Evolutionary conservation across 495 filamentous ascomycete genomes (phyloP).

Genomic region (Glutinoglossum americanum): DNA sequence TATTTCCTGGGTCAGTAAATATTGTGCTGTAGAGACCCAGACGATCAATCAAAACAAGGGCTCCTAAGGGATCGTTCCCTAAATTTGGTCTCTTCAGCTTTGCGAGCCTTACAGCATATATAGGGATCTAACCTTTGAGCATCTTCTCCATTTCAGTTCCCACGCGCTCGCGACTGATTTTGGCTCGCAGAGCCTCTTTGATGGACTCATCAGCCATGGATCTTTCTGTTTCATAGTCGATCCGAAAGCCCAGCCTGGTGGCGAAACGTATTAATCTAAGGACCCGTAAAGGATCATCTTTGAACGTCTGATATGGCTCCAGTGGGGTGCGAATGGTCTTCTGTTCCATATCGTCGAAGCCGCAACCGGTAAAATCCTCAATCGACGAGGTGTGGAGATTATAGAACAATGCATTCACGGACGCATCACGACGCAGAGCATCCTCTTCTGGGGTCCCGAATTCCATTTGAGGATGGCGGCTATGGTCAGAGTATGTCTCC

Average conservation of each 20-base stretch:
- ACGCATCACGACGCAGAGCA: conserved; percentile 75
- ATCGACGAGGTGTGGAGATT: conserved; percentile 58
- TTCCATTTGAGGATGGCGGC: conserved; percentile 77
- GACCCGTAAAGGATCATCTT: conserved; percentile 83
- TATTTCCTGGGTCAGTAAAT: conserved; percentile 42
- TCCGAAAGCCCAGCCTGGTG: conserved; percentile 56
- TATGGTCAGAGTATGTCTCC: conserved; percentile 70
- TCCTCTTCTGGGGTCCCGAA: conserved; percentile 86
- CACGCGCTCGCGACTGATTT: conserved; percentile 82
- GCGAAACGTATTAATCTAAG: conserved; percentile 79
- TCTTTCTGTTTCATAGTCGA: conserved; percentile 32
- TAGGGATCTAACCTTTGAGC: conserved; percentile 24
- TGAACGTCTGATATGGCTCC: conserved; percentile 79
- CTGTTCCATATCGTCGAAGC: conserved; percentile 49
- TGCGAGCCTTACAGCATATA: not conserved
- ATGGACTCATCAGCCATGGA: conserved; percentile 63
- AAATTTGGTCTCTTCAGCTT: not conserved
- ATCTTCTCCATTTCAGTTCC: conserved; percentile 76
- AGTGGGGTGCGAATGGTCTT: conserved; percentile 68
- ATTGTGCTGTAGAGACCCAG: conserved; percentile 60
- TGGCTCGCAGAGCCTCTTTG: conserved; percentile 50
- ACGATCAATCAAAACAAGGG: conserved; percentile 50
- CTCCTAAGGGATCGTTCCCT: conserved; percentile 46
- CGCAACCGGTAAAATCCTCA: conserved; percentile 65
- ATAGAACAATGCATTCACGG: conserved; percentile 90